Conservation (phyloP, 2,329 filamentous ascomycete species). For the Penicillium sp. region DNA sequence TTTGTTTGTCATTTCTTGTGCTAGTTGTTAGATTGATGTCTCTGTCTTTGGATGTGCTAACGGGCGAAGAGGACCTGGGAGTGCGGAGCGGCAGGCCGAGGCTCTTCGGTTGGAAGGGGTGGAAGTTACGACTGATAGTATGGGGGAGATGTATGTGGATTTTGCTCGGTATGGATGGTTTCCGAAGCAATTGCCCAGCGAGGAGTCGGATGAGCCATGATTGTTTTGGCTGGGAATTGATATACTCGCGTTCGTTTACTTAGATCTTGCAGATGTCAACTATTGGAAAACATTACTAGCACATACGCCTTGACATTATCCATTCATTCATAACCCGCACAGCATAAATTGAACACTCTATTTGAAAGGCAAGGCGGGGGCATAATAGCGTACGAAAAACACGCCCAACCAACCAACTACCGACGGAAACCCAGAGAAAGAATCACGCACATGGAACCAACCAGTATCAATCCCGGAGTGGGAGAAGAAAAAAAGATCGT, state of each 20-base stretch:
- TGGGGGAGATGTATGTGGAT: constrained; percentile 44
- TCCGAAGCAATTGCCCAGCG: constrained; percentile 47
- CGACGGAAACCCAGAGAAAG: constrained; percentile 3
- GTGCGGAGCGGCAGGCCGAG: constrained; percentile 41
- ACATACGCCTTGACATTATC: too few relatives aligned
- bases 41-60: not conserved
- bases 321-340: too few relatives aligned
- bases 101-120: constrained; percentile 40
- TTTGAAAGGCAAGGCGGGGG: too few relatives aligned
- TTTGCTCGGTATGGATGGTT: constrained; percentile 45
- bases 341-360: too few relatives aligned
- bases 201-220: constrained; percentile 26
- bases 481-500: constrained; percentile 25
- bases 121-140: constrained; percentile 36
- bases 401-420: constrained; percentile 9
- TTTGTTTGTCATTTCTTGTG: too few relatives aligned
- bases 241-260: too few relatives aligned
- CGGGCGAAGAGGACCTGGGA: constrained; percentile 36
- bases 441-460: constrained; percentile 9
- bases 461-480: constrained; percentile 23
- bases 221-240: too few relatives aligned
- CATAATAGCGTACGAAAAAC: not conserved
- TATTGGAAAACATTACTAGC: too few relatives aligned
- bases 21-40: too few relatives aligned
- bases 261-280: too few relatives aligned